These are phyloP conservation scores for Mycena alexandri DNA, from an alignment of 768 basidiomycete genomes.

Conservation along the genomic window DNA sequence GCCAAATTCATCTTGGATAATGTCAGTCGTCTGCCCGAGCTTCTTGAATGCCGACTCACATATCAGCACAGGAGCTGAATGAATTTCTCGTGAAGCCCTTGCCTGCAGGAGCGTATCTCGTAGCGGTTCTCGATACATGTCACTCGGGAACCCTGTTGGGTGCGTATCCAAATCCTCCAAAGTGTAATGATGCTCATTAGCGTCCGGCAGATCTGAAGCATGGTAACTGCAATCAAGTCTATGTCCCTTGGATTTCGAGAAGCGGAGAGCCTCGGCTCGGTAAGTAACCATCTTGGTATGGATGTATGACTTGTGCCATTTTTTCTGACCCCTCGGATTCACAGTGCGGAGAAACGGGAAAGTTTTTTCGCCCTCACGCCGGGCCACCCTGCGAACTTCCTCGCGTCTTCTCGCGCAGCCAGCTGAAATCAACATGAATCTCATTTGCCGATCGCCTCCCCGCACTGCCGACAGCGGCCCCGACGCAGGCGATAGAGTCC, in stretches of 20 bases:
- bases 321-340: background rate
- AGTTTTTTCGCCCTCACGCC: background rate
- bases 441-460: background rate
- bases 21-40: background rate
- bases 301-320: too few relatives aligned
- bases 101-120: slow-evolving; percentile 11
- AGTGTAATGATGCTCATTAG: background rate
- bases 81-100: slow-evolving; percentile 7
- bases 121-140: slow-evolving; percentile 23
- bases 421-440: slow-evolving; percentile 22
- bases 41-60: background rate
- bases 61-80: slow-evolving; percentile 3
- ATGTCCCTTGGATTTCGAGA: slow-evolving; percentile 5
- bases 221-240: slow-evolving; percentile 1
- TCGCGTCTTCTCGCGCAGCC: slow-evolving; percentile 12
- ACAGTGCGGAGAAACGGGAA: background rate
- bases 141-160: slow-evolving; percentile 22
- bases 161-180: background rate
- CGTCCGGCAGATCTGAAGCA: slow-evolving; percentile 18
- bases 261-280: slow-evolving; percentile 4
- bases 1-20: slow-evolving; percentile 40
- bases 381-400: background rate
- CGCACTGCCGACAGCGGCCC: too few relatives aligned
- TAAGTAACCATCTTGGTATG: background rate
- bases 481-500: background rate